These are phyloP conservation scores for Lodderomyces theae DNA, from an alignment of 1,139 yeast species.

Conservation along the genomic window DNA sequence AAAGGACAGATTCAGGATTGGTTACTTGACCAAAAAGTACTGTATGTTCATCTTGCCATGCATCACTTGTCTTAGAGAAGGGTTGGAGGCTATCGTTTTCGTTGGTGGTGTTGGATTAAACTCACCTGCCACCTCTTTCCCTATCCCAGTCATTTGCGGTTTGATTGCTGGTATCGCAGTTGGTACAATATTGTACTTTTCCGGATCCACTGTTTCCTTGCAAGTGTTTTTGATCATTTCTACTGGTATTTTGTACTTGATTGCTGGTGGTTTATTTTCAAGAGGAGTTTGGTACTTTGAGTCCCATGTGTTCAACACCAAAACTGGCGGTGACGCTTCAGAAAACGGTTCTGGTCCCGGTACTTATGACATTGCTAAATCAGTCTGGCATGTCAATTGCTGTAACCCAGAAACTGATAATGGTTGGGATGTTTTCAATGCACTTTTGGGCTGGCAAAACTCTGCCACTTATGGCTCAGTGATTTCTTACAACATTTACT, in stretches of 20 bases:
- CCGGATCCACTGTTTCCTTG: constrained; percentile 68
- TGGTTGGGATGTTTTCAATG: constrained; percentile 88
- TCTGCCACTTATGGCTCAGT: constrained; percentile 85
- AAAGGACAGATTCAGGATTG: constrained; percentile 29
- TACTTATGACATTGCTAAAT: constrained; percentile 64
- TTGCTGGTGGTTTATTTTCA: constrained; percentile 81
- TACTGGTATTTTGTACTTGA: constrained; percentile 74
- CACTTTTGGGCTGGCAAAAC: constrained; percentile 87
- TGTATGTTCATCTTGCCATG: constrained; percentile 75
- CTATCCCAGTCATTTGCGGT: constrained; percentile 77
- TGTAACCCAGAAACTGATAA: constrained; percentile 82
- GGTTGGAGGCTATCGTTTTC: constrained; percentile 82
- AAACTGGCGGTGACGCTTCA: constrained; percentile 80
- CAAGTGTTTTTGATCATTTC: constrained; percentile 74
- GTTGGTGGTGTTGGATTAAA: constrained; percentile 83
- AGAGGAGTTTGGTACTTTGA: constrained; percentile 85
- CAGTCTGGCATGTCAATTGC: constrained; percentile 90
- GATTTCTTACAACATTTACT: constrained; percentile 73
- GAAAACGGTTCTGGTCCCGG: constrained; percentile 88
- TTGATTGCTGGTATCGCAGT: constrained; percentile 61
- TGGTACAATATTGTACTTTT: constrained; percentile 64
- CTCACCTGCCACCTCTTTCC: constrained; percentile 73
- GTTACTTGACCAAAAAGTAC: constrained; percentile 51
- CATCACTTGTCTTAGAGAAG: constrained; percentile 79
- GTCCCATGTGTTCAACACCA: constrained; percentile 52